Evolutionary conservation across 257 asterid species (phyloP), one percentile per base, ranked within the genome.

Genomic region (Scutellaria barbata): DNA sequence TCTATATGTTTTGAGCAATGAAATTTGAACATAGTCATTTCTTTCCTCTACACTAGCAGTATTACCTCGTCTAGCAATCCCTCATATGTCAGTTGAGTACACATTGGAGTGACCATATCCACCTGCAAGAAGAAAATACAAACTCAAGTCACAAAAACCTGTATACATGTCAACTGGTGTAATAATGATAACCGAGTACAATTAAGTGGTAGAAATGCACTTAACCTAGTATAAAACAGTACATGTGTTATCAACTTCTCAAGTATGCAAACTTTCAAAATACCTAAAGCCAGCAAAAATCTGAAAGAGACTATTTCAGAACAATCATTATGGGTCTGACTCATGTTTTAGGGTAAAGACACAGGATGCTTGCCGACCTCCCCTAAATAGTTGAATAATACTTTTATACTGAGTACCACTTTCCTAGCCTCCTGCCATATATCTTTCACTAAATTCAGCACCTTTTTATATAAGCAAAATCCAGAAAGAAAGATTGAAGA

Each of bases 81-180:
- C 81, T 92, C 98, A 20, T 95, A 95, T 20, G 96, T 92, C 84
- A 95, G 73, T 56, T 95, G 98, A 5, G 98, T 68, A 78, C 96
- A 89, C 99, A 95, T 87, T 47, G 99, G 99, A 74, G 99, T 95
- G 71, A 95, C 84, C 99, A 95, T 92, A 82, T 95, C 99, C 71
- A 92, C 99, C 99, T 92, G 87, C 88, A 81, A 76, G 66, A 72
- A 68, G 78, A 48, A 69, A 69, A 65, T 52, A 39, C 20, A 70
- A 65, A 66, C 63, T 69, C 45, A 63, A 71, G 70, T 53, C 13
- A 6, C 58, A 52, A 59, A 51, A 12, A 30, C 54, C 53, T 40
- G 16, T 11, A 60, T 48, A 41, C 1, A 14, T 35, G 47, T 6
- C 56, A 51, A 11, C 61, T 22, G 37, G 46, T 13, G 39, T 58